Conservation (phyloP, 2,329 filamentous ascomycete species). For the Diaporthe caulivora region DNA sequence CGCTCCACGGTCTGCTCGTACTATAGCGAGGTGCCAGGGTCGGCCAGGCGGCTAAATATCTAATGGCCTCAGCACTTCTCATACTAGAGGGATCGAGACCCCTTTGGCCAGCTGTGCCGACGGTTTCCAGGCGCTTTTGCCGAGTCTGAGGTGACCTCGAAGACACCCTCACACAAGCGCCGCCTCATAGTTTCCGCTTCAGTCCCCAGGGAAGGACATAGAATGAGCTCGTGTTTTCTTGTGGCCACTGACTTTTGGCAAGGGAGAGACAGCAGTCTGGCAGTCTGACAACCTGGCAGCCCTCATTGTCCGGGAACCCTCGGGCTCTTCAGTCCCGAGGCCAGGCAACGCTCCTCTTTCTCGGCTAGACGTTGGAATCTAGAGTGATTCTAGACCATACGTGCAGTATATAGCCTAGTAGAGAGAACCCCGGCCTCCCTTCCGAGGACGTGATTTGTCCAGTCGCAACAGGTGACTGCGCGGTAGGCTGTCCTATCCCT, state of each 20-base stretch:
- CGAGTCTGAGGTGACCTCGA: not conserved
- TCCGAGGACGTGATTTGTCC: not conserved
- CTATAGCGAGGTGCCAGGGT: conserved; percentile 22
- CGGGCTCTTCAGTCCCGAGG: conserved; percentile 14
- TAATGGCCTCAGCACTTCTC: not conserved
- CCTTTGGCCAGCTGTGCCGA: conserved; percentile 17
- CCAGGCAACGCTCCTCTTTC: not conserved
- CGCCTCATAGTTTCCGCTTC: not conserved
- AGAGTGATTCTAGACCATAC: conserved; percentile 11
- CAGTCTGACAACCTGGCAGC: not conserved
- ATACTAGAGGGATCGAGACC: conserved; percentile 7
- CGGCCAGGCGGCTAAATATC: conserved; percentile 26
- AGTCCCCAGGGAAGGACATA: not conserved
- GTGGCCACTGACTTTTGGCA: not conserved
- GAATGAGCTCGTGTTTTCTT: not conserved
- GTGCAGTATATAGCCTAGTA: not conserved
- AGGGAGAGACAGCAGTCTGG: not conserved
- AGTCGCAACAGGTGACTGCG: conserved; percentile 12
- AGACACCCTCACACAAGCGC: conserved; percentile 3
- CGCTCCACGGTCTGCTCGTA: conserved; percentile 19
- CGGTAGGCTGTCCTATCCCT: not conserved
- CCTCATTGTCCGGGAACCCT: not conserved
- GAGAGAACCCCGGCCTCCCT: no score
- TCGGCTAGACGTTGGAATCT: conserved; percentile 1
- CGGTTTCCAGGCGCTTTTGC: conserved; percentile 16